phyloP scores from a whole-genome alignment of 2,329 filamentous ascomycete species.

The Fusarium irregulare region DNA sequence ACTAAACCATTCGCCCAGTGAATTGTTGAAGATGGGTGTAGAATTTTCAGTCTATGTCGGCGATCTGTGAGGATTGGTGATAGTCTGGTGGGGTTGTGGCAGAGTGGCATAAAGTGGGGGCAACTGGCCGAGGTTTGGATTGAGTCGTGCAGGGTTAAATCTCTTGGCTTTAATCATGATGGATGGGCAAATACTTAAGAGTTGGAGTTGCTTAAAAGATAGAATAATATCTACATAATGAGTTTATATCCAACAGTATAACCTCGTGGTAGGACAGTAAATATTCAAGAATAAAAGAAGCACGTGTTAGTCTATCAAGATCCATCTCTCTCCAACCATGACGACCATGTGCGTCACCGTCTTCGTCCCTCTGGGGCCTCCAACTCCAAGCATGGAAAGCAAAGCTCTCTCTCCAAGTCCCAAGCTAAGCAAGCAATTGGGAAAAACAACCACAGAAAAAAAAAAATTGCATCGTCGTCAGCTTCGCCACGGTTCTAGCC shows the following conservation, averaged over 20 bases:
- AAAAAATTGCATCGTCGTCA: conserved; percentile 40
- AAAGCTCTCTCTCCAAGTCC: conserved; percentile 2
- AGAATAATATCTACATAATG: background rate
- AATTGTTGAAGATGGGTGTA: background rate
- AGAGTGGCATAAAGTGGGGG: conserved; percentile 3
- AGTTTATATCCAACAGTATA: background rate
- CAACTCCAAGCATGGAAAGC: conserved; percentile 16
- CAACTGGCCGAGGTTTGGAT: background rate
- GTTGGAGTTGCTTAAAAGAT: background rate
- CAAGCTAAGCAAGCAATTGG: background rate
- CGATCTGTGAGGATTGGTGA: background rate
- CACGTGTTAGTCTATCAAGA: conserved; percentile 35
- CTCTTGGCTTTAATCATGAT: conserved; percentile 14
- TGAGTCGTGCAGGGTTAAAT: conserved; percentile 24
- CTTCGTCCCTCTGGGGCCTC: conserved; percentile 31
- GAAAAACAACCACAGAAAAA: conserved; percentile 5
- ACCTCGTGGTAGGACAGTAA: background rate
- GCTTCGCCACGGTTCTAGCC: conserved; percentile 41
- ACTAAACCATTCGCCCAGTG: conserved; percentile 50
- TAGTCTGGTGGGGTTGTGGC: background rate
- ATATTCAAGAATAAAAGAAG: background rate
- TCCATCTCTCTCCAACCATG: conserved; percentile 42
- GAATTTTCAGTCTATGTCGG: conserved; percentile 6
- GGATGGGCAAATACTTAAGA: background rate
- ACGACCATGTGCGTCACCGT: conserved; percentile 50